phyloP scores from a whole-genome alignment of 169 alveolate species.

The Plasmodium coatneyi region DNA sequence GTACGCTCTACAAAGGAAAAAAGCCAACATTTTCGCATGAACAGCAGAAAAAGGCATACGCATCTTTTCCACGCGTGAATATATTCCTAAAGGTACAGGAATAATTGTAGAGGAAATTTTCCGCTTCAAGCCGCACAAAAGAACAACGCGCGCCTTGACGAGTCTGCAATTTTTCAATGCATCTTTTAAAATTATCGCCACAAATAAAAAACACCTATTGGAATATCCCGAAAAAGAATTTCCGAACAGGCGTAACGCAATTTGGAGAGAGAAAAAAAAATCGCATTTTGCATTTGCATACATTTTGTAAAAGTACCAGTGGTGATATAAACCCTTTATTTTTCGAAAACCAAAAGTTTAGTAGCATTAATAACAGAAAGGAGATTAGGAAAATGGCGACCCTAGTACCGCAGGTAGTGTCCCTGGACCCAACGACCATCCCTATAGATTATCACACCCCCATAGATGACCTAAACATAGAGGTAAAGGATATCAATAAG shows the following conservation, averaged over 20 bases:
- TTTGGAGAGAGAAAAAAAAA: neutral
- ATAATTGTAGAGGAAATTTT: neutral
- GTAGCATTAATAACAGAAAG: neutral
- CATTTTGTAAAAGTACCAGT: neutral
- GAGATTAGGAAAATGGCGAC: slow-evolving; percentile 8
- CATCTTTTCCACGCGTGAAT: neutral
- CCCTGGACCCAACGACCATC: slow-evolving; percentile 46
- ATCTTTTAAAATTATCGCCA: neutral
- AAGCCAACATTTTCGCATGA: neutral
- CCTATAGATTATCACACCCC: slow-evolving; percentile 53
- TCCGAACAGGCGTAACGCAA: neutral
- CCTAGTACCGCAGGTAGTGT: slow-evolving; percentile 55
- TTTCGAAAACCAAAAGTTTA: neutral
- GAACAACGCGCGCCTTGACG: neutral
- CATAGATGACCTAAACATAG: slow-evolving; percentile 19
- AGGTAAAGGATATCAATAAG: slow-evolving; percentile 15
- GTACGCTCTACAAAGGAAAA: neutral
- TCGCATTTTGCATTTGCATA: neutral
- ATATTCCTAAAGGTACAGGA: neutral
- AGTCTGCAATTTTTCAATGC: slow-evolving; percentile 10
- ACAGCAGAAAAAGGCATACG: neutral
- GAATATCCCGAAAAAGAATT: neutral
- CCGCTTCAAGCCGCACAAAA: neutral
- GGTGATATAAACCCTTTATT: neutral
- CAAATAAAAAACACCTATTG: neutral